Evolutionary conservation across 345 rosid genomes (phyloP).

Genomic region (Arabidopsis thaliana): TAIR10.1 NC_003076.8:2780001-2780500

Average conservation of each 20-base stretch:
- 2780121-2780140: slow-evolving; percentile 81
- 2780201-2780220: slow-evolving; percentile 65
- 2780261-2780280: slow-evolving; percentile 83
- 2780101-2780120: slow-evolving; percentile 85
- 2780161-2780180: slow-evolving; percentile 84
- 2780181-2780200: slow-evolving; percentile 73
- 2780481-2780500: slow-evolving; percentile 15
- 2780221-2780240: slow-evolving; percentile 80
- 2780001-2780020: slow-evolving; percentile 96
- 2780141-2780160: slow-evolving; percentile 95
- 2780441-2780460: background rate
- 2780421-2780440: slow-evolving; percentile 3
- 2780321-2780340: slow-evolving; percentile 40
- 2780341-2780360: slow-evolving; percentile 39
- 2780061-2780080: slow-evolving; percentile 90
- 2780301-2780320: background rate
- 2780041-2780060: slow-evolving; percentile 82
- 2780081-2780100: slow-evolving; percentile 92
- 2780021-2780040: slow-evolving; percentile 88
- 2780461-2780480: slow-evolving; percentile 13
- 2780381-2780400: slow-evolving; percentile 12
- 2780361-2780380: slow-evolving; percentile 35
- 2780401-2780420: slow-evolving; percentile 8
- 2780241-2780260: slow-evolving; percentile 85
- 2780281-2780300: slow-evolving; percentile 84